phyloP scores from a whole-genome alignment of 371 early-diverging fungal genomes.

The Sporodiniella umbellata region DNA sequence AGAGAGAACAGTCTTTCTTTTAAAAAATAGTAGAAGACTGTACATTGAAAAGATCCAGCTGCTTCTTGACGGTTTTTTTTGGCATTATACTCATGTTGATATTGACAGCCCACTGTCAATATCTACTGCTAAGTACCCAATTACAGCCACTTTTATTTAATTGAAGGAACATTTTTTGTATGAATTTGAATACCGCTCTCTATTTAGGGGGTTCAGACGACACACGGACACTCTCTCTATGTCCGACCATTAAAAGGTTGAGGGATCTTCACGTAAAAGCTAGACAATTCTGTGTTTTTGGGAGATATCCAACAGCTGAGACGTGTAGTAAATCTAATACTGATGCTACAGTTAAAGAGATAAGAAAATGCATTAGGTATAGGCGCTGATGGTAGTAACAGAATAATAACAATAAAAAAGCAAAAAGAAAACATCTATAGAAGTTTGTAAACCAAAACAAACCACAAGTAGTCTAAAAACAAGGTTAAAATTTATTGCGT shows the following conservation, averaged over 20 bases:
- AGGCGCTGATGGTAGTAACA: no score
- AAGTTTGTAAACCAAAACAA: no score
- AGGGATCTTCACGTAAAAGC: conserved; percentile 38
- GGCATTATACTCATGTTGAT: conserved; percentile 40
- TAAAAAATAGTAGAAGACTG: conserved; percentile 40
- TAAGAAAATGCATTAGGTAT: no score
- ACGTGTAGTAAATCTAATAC: no score
- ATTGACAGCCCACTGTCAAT: conserved; percentile 35
- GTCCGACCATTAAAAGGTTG: conserved; percentile 31
- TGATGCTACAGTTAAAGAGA: no score
- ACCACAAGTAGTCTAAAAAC: no score
- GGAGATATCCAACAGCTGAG: no score
- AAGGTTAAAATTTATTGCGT: no score
- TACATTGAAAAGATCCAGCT: conserved; percentile 37
- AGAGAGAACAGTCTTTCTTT: conserved; percentile 29
- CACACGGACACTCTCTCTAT: conserved; percentile 38
- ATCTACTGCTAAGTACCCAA: no score
- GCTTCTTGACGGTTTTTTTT: conserved; percentile 45
- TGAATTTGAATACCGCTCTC: conserved; percentile 30
- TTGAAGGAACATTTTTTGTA: neutral
- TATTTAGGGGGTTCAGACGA: conserved; percentile 34
- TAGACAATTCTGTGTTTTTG: no score
- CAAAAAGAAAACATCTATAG: no score
- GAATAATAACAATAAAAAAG: no score
- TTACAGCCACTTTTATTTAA: conserved; percentile 32